Percentiles rank a stretch among this genome's conserved stretches.
Conservation (phyloP, 2,329 filamentous ascomycete species). For the Venturia aucupariae region DNA sequence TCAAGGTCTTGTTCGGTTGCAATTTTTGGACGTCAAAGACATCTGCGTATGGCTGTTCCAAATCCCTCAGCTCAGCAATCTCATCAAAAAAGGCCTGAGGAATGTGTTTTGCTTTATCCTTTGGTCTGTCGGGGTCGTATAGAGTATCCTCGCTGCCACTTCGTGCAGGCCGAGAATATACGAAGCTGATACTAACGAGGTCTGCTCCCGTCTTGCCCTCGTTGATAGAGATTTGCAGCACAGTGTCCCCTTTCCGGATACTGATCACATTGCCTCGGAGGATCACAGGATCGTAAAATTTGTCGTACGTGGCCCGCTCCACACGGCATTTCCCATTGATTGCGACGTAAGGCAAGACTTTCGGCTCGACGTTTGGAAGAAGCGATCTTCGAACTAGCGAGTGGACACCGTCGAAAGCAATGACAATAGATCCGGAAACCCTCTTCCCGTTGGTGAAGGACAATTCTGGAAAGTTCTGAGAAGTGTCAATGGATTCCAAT, state of each 20-base stretch:
- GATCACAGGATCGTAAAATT: conserved; percentile 18
- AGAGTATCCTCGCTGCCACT: conserved; percentile 22
- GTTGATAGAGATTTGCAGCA: conserved; percentile 28
- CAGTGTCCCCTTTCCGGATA: conserved; percentile 17
- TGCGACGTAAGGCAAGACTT: conserved; percentile 29
- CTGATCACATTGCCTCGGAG: conserved; percentile 21
- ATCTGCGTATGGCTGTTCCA: conserved; percentile 24
- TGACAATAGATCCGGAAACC: conserved; percentile 19
- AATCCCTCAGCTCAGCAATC: conserved; percentile 20
- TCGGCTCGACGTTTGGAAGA: conserved; percentile 20
- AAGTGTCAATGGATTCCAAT: conserved; percentile 17
- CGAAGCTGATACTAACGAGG: conserved; percentile 29
- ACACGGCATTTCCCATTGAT: conserved; percentile 27
- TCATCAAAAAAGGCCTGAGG: conserved; percentile 30
- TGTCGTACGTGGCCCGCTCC: conserved; percentile 15
- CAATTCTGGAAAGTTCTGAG: not conserved
- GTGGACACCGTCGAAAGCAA: conserved; percentile 32
- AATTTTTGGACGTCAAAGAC: conserved; percentile 27
- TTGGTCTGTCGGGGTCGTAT: conserved; percentile 26
- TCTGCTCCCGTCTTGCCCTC: conserved; percentile 17
- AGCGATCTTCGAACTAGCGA: conserved; percentile 25
- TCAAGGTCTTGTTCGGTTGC: conserved; percentile 24
- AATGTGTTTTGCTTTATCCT: conserved; percentile 25
- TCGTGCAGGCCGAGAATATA: conserved; percentile 28
- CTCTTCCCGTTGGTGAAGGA: conserved; percentile 16